These are phyloP conservation scores for Phytophthora constricta DNA, from an alignment of 352 stramenopile genomes.

Conservation along the genomic window DNA sequence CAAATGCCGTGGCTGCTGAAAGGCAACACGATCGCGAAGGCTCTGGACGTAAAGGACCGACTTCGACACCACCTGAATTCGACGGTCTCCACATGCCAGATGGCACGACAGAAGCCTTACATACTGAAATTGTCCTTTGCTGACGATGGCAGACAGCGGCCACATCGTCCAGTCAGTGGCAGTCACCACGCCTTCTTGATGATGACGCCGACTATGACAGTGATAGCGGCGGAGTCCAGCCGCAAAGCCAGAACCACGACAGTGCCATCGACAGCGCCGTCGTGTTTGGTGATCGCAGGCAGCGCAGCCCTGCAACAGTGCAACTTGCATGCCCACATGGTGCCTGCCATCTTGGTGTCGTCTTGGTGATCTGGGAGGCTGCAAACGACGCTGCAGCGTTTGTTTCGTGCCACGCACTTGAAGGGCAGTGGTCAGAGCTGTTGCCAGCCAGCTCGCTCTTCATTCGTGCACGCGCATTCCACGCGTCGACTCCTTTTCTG, in stretches of 20 bases:
- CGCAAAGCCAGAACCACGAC: background rate
- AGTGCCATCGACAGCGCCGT: no score
- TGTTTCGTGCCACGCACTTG: background rate
- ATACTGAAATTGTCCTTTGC: no score
- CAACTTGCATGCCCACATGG: background rate
- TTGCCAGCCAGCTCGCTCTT: no score
- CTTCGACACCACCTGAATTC: background rate
- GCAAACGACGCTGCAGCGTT: background rate
- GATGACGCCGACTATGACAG: background rate
- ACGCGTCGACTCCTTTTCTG: no score
- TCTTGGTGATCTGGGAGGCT: background rate
- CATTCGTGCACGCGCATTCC: no score
- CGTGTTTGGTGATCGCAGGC: background rate
- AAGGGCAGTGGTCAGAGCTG: background rate
- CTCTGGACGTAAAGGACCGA: background rate
- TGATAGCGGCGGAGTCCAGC: constrained; percentile 1
- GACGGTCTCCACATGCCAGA: background rate
- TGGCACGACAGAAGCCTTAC: background rate
- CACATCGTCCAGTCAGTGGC: no score
- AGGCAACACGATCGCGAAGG: no score
- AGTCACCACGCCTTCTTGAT: background rate
- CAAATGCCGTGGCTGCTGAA: background rate
- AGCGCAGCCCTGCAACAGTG: background rate
- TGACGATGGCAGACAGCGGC: no score
- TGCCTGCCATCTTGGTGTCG: background rate